Evolutionary conservation across 148 eudicot genomes (phyloP).

Genomic region (Amaranthus hypochondriacus): DNA sequence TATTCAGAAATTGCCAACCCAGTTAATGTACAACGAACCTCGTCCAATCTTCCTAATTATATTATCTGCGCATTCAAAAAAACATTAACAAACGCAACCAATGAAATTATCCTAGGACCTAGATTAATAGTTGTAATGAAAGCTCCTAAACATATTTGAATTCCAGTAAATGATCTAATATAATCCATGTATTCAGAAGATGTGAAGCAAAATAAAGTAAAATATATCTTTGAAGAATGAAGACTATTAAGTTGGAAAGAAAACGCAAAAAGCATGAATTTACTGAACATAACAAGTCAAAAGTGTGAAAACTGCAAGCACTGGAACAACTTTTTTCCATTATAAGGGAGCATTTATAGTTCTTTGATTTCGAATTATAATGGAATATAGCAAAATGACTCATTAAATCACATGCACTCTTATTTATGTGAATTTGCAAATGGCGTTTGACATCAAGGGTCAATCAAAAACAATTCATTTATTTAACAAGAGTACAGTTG

Average conservation of each 20-base stretch:
- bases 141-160: background rate
- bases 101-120: background rate
- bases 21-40: conserved; percentile 33
- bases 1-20: background rate
- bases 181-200: background rate
- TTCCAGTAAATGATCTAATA: background rate
- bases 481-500: too few species aligned
- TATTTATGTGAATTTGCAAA: too few species aligned
- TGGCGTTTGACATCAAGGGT: too few species aligned
- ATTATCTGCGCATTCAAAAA: conserved; percentile 44
- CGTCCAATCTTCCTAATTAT: conserved; percentile 73
- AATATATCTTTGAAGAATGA: background rate
- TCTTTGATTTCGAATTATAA: too few species aligned
- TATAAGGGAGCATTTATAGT: background rate
- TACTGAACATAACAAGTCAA: conserved; percentile 2
- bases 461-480: too few species aligned
- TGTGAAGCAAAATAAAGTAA: background rate
- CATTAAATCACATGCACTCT: too few species aligned
- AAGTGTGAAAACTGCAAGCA: background rate
- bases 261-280: background rate
- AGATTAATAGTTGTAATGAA: background rate
- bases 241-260: background rate
- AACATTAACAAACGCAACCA: background rate
- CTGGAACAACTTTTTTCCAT: background rate
- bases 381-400: too few species aligned